These are phyloP conservation scores for Buxus sempervirens DNA, from an alignment of 164 flowering plant genomes.

Conservation along the genomic window DNA sequence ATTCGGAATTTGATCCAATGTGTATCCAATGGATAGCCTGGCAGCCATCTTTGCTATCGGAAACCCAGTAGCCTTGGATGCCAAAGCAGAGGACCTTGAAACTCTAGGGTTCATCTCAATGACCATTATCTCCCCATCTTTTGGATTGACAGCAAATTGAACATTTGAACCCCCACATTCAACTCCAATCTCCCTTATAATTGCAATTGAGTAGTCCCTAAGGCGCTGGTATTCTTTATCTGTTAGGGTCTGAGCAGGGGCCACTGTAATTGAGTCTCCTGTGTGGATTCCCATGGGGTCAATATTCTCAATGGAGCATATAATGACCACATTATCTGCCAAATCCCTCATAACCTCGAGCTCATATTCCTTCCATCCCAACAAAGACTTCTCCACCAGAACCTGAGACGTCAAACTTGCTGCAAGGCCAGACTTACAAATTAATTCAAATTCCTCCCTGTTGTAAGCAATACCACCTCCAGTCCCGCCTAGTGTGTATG, in stretches of 20 bases:
- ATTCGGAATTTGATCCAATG: slow-evolving; percentile 91
- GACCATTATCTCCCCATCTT: slow-evolving; percentile 95
- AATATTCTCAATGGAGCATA: slow-evolving; percentile 91
- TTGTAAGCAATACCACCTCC: slow-evolving; percentile 98
- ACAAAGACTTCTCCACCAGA: slow-evolving; percentile 88
- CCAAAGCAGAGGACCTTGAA: slow-evolving; percentile 92
- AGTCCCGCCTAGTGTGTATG: slow-evolving; percentile 83
- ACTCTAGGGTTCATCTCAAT: slow-evolving; percentile 99
- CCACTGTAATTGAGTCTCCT: slow-evolving; percentile 93
- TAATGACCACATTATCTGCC: slow-evolving; percentile 96
- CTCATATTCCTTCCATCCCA: slow-evolving; percentile 99
- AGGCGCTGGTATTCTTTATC: slow-evolving; percentile 95
- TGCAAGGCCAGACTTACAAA: slow-evolving; percentile 90
- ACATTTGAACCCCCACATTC: slow-evolving; percentile 99
- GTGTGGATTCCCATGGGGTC: slow-evolving; percentile 98
- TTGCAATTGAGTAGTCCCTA: slow-evolving; percentile 86
- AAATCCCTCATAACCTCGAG: slow-evolving; percentile 96
- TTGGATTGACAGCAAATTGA: slow-evolving; percentile 92
- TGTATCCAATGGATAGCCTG: slow-evolving; percentile 81
- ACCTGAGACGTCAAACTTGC: slow-evolving; percentile 90
- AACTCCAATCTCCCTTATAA: slow-evolving; percentile 94
- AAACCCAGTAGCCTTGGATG: slow-evolving; percentile 97
- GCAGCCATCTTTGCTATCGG: slow-evolving; percentile 99
- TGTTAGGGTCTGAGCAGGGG: slow-evolving; percentile 93
- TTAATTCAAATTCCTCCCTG: slow-evolving; percentile 83